These are phyloP conservation scores for Meyerozyma guilliermondii DNA, from an alignment of 1,139 yeast species.

Conservation along the genomic window DNA sequence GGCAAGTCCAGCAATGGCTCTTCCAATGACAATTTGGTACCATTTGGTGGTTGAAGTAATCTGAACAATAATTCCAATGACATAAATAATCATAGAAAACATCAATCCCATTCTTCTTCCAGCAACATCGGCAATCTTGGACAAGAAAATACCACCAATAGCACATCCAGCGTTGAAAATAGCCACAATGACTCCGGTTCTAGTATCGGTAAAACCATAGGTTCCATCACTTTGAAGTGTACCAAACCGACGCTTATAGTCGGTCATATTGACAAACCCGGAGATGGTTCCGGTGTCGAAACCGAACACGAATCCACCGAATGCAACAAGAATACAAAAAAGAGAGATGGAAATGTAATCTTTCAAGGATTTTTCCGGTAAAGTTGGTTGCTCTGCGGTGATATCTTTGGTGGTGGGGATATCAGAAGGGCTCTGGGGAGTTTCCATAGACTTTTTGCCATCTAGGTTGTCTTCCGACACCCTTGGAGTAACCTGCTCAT, in stretches of 20 bases:
- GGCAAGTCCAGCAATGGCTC: conserved; percentile 27
- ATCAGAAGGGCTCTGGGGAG: neutral
- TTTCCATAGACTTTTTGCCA: neutral
- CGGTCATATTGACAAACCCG: conserved; percentile 17
- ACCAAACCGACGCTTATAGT: conserved; percentile 10
- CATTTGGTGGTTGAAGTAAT: conserved; percentile 25
- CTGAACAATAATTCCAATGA: conserved; percentile 19
- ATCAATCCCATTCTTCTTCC: conserved; percentile 21
- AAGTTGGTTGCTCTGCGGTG: conserved; percentile 11
- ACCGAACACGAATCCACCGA: conserved; percentile 23
- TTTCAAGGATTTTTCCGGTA: conserved; percentile 24
- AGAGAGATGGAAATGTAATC: conserved; percentile 29
- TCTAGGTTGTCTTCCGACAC: neutral
- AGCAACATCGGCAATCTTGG: conserved; percentile 16
- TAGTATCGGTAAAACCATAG: conserved; percentile 11
- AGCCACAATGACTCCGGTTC: conserved; percentile 18
- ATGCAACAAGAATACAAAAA: conserved; percentile 23
- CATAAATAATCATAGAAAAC: conserved; percentile 18
- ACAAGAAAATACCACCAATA: conserved; percentile 17
- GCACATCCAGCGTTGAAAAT: conserved; percentile 24
- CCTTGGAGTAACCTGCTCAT: neutral
- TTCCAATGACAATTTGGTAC: conserved; percentile 48
- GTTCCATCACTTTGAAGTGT: conserved; percentile 6
- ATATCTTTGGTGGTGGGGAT: conserved; percentile 7
- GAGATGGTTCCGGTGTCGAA: conserved; percentile 22